phyloP scores from a whole-genome alignment of 805 yeast genomes.

The Kazachstania taianensis region DNA sequence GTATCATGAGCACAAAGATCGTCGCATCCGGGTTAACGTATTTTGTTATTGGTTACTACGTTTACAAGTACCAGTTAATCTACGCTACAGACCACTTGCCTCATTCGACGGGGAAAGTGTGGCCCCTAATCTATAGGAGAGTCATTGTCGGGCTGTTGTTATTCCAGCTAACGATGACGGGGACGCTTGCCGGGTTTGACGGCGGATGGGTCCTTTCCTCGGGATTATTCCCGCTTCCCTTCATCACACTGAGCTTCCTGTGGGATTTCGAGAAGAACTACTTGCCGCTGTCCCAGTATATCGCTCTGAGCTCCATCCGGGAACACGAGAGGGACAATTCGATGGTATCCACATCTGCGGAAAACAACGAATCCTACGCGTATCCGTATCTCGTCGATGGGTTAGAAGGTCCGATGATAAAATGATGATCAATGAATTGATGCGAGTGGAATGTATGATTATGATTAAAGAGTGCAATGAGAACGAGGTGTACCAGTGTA shows the following conservation, averaged over 20 bases:
- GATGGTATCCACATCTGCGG: slow-evolving; percentile 13
- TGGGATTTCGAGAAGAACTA: slow-evolving; percentile 79
- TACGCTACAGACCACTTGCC: slow-evolving; percentile 92
- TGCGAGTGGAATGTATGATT: too few relatives aligned
- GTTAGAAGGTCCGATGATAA: slow-evolving; percentile 81
- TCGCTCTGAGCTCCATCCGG: slow-evolving; percentile 75
- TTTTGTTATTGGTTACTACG: slow-evolving; percentile 76
- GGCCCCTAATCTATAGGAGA: slow-evolving; percentile 85
- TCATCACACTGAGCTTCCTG: slow-evolving; percentile 51
- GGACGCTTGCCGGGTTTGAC: slow-evolving; percentile 69
- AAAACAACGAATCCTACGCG: slow-evolving; percentile 48
- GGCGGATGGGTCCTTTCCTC: slow-evolving; percentile 70
- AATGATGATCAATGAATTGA: too few relatives aligned
- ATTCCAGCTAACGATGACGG: slow-evolving; percentile 89
- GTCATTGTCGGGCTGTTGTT: slow-evolving; percentile 69
- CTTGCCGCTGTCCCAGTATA: slow-evolving; percentile 71
- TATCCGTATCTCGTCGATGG: slow-evolving; percentile 64
- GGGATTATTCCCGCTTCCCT: slow-evolving; percentile 65
- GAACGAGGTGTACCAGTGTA: neutral
- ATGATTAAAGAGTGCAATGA: too few relatives aligned
- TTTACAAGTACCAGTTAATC: slow-evolving; percentile 81
- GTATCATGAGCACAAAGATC: slow-evolving; percentile 82
- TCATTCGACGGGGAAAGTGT: slow-evolving; percentile 92
- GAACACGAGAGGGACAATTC: slow-evolving; percentile 31
- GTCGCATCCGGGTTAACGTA: slow-evolving; percentile 75